Conservation (phyloP, 192 early-diverging fungal genomes). For the Geosiphon pyriformis region DNA sequence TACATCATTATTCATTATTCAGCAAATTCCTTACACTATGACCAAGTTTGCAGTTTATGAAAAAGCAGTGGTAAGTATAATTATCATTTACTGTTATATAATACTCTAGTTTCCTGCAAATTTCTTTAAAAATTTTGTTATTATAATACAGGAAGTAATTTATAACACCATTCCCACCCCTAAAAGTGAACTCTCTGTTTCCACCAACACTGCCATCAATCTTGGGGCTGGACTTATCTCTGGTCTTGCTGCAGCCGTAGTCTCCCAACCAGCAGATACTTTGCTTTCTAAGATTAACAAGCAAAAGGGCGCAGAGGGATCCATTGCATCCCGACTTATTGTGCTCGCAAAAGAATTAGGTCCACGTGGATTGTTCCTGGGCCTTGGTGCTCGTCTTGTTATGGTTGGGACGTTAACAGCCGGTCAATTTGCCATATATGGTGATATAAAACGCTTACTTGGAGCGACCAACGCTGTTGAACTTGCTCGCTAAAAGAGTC, state of each 20-base stretch:
- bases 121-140: no score
- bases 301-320: constrained; percentile 54
- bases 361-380: constrained; percentile 52
- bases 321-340: constrained; percentile 50
- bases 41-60: constrained; percentile 73
- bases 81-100: background rate
- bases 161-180: constrained; percentile 36
- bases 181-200: constrained; percentile 39
- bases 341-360: constrained; percentile 50
- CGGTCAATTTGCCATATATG: constrained; percentile 63
- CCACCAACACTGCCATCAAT: constrained; percentile 45
- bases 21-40: constrained; percentile 76
- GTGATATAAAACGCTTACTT: constrained; percentile 54
- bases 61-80: constrained; percentile 36
- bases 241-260: constrained; percentile 60
- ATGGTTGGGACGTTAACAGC: constrained; percentile 65
- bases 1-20: background rate
- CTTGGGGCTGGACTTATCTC: constrained; percentile 58
- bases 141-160: constrained; percentile 42
- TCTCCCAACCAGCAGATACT: constrained; percentile 67
- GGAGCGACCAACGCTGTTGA: constrained; percentile 56
- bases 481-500: no score
- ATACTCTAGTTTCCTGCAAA: no score
- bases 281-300: constrained; percentile 72
- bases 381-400: constrained; percentile 60